Percentiles rank a stretch among this genome's conserved stretches.
Conservation (phyloP, 2,329 filamentous ascomycete species). For the Diaporthe vaccinii region DNA sequence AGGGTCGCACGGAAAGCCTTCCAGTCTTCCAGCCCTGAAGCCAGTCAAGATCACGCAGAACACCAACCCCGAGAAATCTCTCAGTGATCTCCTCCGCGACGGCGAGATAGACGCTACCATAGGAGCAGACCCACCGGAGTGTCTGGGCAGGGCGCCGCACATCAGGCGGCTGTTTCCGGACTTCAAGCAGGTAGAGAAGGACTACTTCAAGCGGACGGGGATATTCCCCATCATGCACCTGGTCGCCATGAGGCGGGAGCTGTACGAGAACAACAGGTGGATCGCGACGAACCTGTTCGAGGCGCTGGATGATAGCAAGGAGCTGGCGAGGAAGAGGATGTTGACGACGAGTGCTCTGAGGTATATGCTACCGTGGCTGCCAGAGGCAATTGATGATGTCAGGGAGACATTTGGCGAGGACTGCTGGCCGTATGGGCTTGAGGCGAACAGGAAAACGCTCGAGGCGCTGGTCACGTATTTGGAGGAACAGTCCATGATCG, state of each 20-base stretch:
- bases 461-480: conserved; percentile 49
- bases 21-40: conserved; percentile 44
- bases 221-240: conserved; percentile 37
- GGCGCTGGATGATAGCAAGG: conserved; percentile 51
- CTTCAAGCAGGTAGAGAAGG: conserved; percentile 51
- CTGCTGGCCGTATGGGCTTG: conserved; percentile 51
- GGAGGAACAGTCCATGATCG: conserved; percentile 50
- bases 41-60: conserved; percentile 47
- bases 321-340: conserved; percentile 49
- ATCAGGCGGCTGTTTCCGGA: conserved; percentile 52
- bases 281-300: conserved; percentile 50
- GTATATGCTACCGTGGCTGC: conserved; percentile 54
- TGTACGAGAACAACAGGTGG: conserved; percentile 49
- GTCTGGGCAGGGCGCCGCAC: conserved; percentile 47
- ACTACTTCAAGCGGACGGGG: conserved; percentile 45
- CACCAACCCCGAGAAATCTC: conserved; percentile 45
- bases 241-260: conserved; percentile 39
- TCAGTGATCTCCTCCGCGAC: conserved; percentile 50
- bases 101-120: conserved; percentile 55
- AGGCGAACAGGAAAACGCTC: conserved; percentile 49
- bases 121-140: conserved; percentile 50
- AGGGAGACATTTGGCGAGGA: conserved; percentile 52
- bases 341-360: conserved; percentile 46
- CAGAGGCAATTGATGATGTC: conserved; percentile 50
- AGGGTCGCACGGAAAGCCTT: conserved; percentile 48